Evolutionary conservation across 2,329 filamentous ascomycete genomes (phyloP).

Genomic region (Sporothrix brunneoviolacea): DNA sequence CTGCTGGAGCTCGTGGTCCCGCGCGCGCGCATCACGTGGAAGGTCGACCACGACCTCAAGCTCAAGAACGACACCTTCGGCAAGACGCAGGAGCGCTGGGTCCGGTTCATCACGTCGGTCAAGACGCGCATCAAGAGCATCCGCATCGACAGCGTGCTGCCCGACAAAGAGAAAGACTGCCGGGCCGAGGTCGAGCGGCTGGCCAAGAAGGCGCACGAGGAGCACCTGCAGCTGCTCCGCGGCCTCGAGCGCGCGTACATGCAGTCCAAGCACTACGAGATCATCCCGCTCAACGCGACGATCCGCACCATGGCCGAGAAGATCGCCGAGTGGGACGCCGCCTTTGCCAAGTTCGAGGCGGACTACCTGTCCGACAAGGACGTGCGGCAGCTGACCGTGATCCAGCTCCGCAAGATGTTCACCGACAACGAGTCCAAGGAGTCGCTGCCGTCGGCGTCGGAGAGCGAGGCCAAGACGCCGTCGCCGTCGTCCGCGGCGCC

Average conservation of each 20-base stretch:
- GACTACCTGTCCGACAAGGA: slow-evolving; percentile 97
- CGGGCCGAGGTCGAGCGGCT: slow-evolving; percentile 73
- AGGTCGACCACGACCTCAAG: slow-evolving; percentile 86
- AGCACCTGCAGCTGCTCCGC: slow-evolving; percentile 65
- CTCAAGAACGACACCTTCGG: slow-evolving; percentile 89
- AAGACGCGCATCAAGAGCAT: slow-evolving; percentile 79
- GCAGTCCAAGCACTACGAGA: slow-evolving; percentile 91
- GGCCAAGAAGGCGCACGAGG: slow-evolving; percentile 72
- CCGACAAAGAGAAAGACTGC: slow-evolving; percentile 79
- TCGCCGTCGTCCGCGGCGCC: neutral
- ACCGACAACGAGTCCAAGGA: slow-evolving; percentile 81
- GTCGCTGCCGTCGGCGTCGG: slow-evolving; percentile 41
- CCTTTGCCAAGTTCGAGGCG: slow-evolving; percentile 83
- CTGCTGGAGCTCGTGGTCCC: slow-evolving; percentile 93
- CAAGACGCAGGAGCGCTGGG: slow-evolving; percentile 74
- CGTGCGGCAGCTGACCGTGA: slow-evolving; percentile 81
- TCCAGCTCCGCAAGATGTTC: slow-evolving; percentile 93
- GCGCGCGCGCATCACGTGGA: slow-evolving; percentile 87
- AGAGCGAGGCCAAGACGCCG: slow-evolving; percentile 2
- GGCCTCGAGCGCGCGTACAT: slow-evolving; percentile 88
- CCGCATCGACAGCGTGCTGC: slow-evolving; percentile 81
- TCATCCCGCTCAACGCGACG: slow-evolving; percentile 85
- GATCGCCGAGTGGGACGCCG: slow-evolving; percentile 86
- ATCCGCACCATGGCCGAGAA: slow-evolving; percentile 88
- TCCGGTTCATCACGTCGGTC: slow-evolving; percentile 82